These are phyloP conservation scores for Mycothermus thermophilus DNA, from an alignment of 495 filamentous ascomycete species.

Conservation along the genomic window DNA sequence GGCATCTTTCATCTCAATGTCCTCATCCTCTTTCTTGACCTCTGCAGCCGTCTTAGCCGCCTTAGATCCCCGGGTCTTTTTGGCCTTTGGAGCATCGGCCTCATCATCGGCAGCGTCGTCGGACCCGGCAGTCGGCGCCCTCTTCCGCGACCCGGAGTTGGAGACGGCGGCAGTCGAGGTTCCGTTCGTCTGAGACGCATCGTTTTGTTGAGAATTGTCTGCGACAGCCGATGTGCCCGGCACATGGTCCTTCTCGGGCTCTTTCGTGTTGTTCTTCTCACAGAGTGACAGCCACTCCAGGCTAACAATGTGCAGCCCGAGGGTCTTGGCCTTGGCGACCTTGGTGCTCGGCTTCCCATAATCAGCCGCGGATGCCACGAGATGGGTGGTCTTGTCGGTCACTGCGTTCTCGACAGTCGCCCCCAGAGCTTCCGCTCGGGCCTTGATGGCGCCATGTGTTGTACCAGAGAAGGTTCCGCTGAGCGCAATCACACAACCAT, in stretches of 20 bases:
- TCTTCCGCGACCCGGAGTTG: constrained; percentile 17
- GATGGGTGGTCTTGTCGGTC: constrained; percentile 40
- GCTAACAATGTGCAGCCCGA: constrained; percentile 42
- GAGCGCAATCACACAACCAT: constrained; percentile 39
- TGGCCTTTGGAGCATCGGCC: constrained; percentile 7
- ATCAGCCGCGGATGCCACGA: constrained; percentile 42
- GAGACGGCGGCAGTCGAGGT: neutral
- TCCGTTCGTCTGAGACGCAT: constrained; percentile 1
- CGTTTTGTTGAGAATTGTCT: constrained; percentile 1
- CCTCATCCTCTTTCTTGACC: constrained; percentile 7
- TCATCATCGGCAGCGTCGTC: constrained; percentile 4
- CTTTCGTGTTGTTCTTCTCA: constrained; percentile 25
- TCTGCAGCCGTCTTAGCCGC: constrained; percentile 17
- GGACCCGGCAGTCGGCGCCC: constrained; percentile 7
- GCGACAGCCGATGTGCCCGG: neutral
- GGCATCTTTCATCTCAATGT: constrained; percentile 6
- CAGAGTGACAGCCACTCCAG: constrained; percentile 50
- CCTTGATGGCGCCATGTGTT: constrained; percentile 35
- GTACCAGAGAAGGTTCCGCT: constrained; percentile 45
- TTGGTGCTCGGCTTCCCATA: constrained; percentile 33
- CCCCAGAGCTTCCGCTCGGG: constrained; percentile 34
- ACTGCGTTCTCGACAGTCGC: constrained; percentile 35
- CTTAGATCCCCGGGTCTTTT: constrained; percentile 18
- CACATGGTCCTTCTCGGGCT: constrained; percentile 16
- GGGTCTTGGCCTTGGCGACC: constrained; percentile 37